These are phyloP conservation scores for Sindora glabra DNA, from an alignment of 306 rosid genomes.

Conservation along the genomic window DNA sequence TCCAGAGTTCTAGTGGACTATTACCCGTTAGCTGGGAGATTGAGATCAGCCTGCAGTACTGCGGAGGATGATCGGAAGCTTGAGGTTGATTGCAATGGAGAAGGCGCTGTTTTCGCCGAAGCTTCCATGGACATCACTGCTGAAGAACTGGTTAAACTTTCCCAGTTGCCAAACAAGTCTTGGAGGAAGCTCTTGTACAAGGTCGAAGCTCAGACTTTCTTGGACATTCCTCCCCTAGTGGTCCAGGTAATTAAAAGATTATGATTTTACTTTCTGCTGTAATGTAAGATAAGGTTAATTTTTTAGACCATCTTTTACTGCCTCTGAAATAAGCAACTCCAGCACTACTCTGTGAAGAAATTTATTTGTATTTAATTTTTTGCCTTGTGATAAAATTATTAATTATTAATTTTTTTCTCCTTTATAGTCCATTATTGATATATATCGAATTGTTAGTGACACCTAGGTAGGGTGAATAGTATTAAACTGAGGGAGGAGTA, in stretches of 20 bases:
- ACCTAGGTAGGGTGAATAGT: no score
- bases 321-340: no score
- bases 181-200: conserved; percentile 66
- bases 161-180: conserved; percentile 49
- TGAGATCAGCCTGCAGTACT: conserved; percentile 30
- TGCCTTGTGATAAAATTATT: no score
- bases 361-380: no score
- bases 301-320: no score
- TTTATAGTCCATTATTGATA: no score
- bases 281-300: no score
- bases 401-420: no score
- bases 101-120: conserved; percentile 74
- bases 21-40: conserved; percentile 82
- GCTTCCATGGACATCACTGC: conserved; percentile 67
- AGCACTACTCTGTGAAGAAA: no score
- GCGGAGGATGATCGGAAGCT: conserved; percentile 55
- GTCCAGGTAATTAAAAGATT: conserved; percentile 82
- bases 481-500: no score
- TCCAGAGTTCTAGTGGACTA: conserved; percentile 59
- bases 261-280: no score
- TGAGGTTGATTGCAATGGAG: conserved; percentile 69
- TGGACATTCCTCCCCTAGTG: conserved; percentile 80
- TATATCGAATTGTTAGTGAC: no score
- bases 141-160: conserved; percentile 39
- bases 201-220: conserved; percentile 49